These are phyloP conservation scores for Aspergillus sclerotioniger DNA, from an alignment of 495 filamentous ascomycete species.

Conservation along the genomic window DNA sequence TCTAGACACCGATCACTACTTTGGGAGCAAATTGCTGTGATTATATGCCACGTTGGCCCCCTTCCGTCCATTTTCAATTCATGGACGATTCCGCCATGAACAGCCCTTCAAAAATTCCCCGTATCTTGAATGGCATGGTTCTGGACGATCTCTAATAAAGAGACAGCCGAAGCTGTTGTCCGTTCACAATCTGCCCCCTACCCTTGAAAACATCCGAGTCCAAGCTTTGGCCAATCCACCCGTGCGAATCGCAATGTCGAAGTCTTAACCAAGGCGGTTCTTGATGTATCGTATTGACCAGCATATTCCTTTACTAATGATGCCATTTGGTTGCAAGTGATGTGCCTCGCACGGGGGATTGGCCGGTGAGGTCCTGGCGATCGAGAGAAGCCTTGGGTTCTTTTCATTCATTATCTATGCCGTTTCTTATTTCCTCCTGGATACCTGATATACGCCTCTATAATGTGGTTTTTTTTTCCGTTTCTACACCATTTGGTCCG, in stretches of 20 bases:
- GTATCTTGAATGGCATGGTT: not conserved
- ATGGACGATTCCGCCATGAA: not conserved
- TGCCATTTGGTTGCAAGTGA: conserved; percentile 19
- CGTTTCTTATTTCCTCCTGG: conserved; percentile 22
- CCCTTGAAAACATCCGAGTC: conserved; percentile 7
- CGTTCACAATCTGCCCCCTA: conserved; percentile 7
- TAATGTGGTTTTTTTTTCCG: conserved; percentile 16
- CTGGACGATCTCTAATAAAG: not conserved
- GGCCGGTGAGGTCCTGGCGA: conserved; percentile 18
- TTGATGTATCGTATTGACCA: conserved; percentile 25
- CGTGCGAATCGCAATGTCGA: conserved; percentile 2
- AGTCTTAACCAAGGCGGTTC: conserved; percentile 13
- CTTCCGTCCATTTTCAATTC: not conserved
- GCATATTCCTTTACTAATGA: conserved; percentile 19
- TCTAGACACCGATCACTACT: conserved; percentile 22
- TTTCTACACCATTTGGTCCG: conserved; percentile 5
- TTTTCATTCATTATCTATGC: conserved; percentile 15
- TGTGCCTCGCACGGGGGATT: conserved; percentile 9
- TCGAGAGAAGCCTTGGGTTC: conserved; percentile 13
- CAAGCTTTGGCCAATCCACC: conserved; percentile 7
- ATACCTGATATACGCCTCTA: conserved; percentile 29
- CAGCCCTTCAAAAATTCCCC: not conserved
- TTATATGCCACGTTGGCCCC: not conserved
- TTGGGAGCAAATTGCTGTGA: conserved; percentile 1
- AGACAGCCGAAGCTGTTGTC: conserved; percentile 1